Evolutionary conservation across 2,329 filamentous ascomycete species (phyloP), one percentile per base, ranked within the genome.

Genomic region (Colletotrichum falcatum): DNA sequence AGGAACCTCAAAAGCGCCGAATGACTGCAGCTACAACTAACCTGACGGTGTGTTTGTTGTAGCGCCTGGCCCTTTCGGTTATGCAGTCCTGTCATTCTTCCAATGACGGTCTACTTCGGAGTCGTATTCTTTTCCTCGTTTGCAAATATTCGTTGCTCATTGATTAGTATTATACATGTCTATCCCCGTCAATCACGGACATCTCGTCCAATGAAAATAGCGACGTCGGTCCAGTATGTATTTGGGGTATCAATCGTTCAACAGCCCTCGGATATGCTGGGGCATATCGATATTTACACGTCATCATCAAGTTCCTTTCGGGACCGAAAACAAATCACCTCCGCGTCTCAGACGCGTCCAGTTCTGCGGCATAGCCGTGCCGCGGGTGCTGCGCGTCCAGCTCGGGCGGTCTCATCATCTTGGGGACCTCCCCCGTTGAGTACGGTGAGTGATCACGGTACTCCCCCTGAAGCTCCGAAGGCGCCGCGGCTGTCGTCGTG

Each of bases 391-490:
- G 42, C 7, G 61, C 56, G 20, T 58, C 53, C 49, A 72, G 26
- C 53, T 72, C 70, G n/a, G 61, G 61, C 18, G 58, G 58, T 2
- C 42, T 66, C 39, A 61, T 55, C 66, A 37, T 70, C 53, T 72
- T 70, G 26, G 54, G 53, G 39, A 60, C 49, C 5, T 66, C 58
- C 16, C 33, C n/a, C 9, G n/a, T 23, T 1, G 70, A 63, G 0
- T 53, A 65, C 23, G 49, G 66, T 44, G 42, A 62, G 49, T 55
- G 60, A 44, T 63, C 37, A 3, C 51, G 23, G n/a, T 70, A 53
- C 33, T 59, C 42, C 5, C 37, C 62, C n/a, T 55, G 37, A 2
- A 70, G 30, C 46, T 70, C 66, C 5, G 70, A 66, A 4, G 66
- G 61, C 33, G 70, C 58, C 23, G 51, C 20, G 2, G 70, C 66